Conservation (phyloP, 192 early-diverging fungal species). For the Gamsiella multidivaricata region DNA sequence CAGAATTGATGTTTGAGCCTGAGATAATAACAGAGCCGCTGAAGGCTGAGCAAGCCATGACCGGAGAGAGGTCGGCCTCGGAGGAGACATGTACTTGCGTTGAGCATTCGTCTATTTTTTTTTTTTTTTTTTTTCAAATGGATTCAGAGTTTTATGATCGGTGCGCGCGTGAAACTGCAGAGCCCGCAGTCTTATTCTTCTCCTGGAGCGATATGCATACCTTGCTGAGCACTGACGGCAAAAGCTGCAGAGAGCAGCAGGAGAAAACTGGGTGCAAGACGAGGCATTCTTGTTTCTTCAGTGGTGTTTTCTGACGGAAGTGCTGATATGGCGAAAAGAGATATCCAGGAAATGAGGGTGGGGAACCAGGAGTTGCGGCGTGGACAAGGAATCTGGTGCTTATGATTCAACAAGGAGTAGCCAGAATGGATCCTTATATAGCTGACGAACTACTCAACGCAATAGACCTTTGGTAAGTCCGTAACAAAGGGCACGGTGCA, state of each 20-base stretch:
- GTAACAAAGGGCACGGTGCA: too few relatives aligned
- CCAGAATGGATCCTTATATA: too few relatives aligned
- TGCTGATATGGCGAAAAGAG: too few relatives aligned
- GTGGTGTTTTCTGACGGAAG: background rate
- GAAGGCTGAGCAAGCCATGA: slow-evolving; percentile 24
- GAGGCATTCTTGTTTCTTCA: slow-evolving; percentile 11
- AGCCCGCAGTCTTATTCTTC: too few relatives aligned
- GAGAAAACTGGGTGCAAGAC: slow-evolving; percentile 7
- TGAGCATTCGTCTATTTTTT: slow-evolving; percentile 1
- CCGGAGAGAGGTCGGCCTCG: slow-evolving; percentile 15
- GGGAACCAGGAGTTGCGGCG: too few relatives aligned
- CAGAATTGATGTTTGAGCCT: slow-evolving; percentile 7
- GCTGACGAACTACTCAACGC: too few relatives aligned
- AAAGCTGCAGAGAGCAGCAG: slow-evolving; percentile 20
- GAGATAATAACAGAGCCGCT: slow-evolving; percentile 25
- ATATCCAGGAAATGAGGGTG: too few relatives aligned
- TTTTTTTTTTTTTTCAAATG: too few relatives aligned
- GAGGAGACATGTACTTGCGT: slow-evolving; percentile 14
- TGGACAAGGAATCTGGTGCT: too few relatives aligned
- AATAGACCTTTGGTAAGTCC: too few relatives aligned
- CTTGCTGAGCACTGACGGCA: slow-evolving; percentile 25
- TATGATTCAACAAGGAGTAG: too few relatives aligned
- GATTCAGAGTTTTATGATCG: background rate
- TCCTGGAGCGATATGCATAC: background rate
- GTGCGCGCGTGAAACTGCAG: background rate